These are phyloP conservation scores for Fusarium coffeatum DNA, from an alignment of 2,329 filamentous ascomycete species.

Conservation along the genomic window DNA sequence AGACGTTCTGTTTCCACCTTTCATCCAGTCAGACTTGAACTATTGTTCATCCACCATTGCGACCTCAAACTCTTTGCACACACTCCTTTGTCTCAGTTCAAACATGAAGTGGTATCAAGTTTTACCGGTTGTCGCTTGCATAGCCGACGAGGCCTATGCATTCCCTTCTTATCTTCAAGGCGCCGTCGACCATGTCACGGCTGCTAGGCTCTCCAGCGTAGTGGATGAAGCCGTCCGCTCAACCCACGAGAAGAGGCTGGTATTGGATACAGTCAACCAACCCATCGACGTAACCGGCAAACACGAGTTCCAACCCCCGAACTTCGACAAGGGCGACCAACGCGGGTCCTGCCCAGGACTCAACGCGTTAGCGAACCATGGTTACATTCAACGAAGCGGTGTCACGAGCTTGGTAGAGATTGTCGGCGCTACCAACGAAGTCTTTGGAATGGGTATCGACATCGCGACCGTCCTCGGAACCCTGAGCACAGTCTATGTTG, in stretches of 20 bases:
- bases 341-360: constrained; percentile 51
- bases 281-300: constrained; percentile 19
- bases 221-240: not conserved
- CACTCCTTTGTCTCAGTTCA: not conserved
- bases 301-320: constrained; percentile 45
- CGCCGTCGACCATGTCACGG: not conserved
- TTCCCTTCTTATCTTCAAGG: constrained; percentile 10
- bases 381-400: constrained; percentile 45
- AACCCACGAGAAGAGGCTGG: not conserved
- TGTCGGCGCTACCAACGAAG: constrained; percentile 23
- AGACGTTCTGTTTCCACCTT: no score
- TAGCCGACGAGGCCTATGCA: not conserved
- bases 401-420: constrained; percentile 34
- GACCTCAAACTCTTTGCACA: not conserved
- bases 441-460: constrained; percentile 22
- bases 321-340: constrained; percentile 44
- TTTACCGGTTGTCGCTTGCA: not conserved
- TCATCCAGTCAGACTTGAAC: not conserved
- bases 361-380: constrained; percentile 54
- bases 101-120: constrained; percentile 17
- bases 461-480: constrained; percentile 11
- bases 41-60: not conserved
- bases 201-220: constrained; percentile 2
- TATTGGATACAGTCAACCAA: not conserved
- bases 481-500: constrained; percentile 19